Percentiles rank a stretch among this genome's conserved stretches.
Conservation (phyloP, 768 basidiomycete species). For the Tricholoma furcatifolium region DNA sequence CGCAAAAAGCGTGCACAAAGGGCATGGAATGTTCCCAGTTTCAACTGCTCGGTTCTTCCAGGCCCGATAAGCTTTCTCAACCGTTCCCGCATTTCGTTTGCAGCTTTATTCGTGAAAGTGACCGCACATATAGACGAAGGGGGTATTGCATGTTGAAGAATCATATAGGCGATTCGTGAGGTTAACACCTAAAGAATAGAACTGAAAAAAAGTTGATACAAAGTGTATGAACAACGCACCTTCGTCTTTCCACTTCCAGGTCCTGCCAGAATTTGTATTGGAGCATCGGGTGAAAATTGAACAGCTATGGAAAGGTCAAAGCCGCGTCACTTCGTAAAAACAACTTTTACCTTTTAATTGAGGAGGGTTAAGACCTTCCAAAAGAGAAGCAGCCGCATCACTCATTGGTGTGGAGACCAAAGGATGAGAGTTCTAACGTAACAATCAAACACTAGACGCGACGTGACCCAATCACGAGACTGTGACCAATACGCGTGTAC, state of each 20-base stretch:
- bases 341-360: conserved; percentile 12
- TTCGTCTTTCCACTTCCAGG: conserved; percentile 76
- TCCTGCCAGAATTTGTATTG: conserved; percentile 81
- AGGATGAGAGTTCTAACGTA: conserved; percentile 30
- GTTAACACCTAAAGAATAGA: conserved; percentile 52
- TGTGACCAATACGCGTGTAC: no score
- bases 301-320: conserved; percentile 49
- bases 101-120: conserved; percentile 90
- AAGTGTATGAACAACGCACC: conserved; percentile 22
- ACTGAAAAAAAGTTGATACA: neutral
- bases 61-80: conserved; percentile 68
- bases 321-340: conserved; percentile 16
- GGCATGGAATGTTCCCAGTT: conserved; percentile 79
- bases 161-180: conserved; percentile 65
- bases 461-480: neutral
- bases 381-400: conserved; percentile 48
- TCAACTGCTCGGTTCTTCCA: conserved; percentile 48
- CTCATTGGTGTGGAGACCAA: neutral
- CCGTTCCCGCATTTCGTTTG: conserved; percentile 80
- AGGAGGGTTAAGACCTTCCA: conserved; percentile 12
- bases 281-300: conserved; percentile 54
- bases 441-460: conserved; percentile 56
- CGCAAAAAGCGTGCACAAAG: conserved; percentile 73
- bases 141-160: conserved; percentile 47
- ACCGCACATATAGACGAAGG: conserved; percentile 72